Conservation (phyloP, 257 asterid species). For the Lithospermum erythrorhizon region DNA sequence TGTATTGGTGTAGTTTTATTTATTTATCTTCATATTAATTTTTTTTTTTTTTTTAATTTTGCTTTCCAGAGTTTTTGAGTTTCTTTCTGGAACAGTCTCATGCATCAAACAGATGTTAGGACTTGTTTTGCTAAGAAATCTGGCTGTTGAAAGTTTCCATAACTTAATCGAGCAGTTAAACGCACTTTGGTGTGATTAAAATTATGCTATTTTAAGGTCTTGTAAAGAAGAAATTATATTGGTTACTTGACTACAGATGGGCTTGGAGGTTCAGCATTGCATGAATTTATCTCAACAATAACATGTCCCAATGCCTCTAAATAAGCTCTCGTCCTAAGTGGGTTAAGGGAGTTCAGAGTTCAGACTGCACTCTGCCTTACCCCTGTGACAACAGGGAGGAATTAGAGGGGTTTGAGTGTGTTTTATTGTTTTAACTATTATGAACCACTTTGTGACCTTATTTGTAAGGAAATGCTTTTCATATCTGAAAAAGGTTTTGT, state of each 20-base stretch:
- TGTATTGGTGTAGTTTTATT: neutral
- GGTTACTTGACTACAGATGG: neutral
- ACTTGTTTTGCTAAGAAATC: neutral
- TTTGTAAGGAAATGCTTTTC: neutral
- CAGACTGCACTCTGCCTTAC: too few relatives aligned
- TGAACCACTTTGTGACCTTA: neutral
- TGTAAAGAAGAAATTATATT: neutral
- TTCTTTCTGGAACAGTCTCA: neutral
- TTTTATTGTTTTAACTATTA: too few relatives aligned
- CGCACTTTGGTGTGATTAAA: neutral
- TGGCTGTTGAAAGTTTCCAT: neutral
- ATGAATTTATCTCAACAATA: too few relatives aligned
- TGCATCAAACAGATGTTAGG: neutral
- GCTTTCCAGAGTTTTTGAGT: neutral
- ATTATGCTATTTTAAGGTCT: too few relatives aligned
- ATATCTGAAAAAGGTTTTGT: conserved; percentile 1
- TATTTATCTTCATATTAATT: neutral
- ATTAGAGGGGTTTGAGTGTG: neutral
- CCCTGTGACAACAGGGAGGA: too few relatives aligned
- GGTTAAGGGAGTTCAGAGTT: too few relatives aligned
- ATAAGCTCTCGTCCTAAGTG: too few relatives aligned
- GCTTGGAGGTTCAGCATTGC: neutral
- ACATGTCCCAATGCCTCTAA: too few relatives aligned
- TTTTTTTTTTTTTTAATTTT: too few relatives aligned
- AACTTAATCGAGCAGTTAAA: neutral